A percentile compares a stretch with the other conserved stretches of the same genome.
Conservation (phyloP, 2,329 filamentous ascomycete genomes). For the Hymenoscyphus fraxineus region DNA sequence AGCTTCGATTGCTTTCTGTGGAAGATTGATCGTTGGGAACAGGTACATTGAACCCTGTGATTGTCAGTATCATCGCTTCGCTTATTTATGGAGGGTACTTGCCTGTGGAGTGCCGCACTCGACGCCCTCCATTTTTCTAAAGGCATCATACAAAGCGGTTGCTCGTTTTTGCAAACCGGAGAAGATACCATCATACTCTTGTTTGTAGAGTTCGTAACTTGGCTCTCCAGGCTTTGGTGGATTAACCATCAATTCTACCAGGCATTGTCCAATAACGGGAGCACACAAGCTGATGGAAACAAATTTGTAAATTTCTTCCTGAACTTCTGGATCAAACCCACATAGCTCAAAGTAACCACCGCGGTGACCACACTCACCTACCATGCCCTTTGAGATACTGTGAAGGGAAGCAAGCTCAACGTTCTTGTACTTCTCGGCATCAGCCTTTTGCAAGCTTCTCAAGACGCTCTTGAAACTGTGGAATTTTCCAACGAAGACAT, state of each 20-base stretch:
- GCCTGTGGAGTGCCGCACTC: conserved; percentile 78
- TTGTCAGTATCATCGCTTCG: conserved; percentile 8
- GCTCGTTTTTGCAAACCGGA: conserved; percentile 75
- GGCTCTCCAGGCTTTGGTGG: conserved; percentile 80
- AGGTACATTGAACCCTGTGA: conserved; percentile 91
- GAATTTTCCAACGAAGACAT: conserved; percentile 93
- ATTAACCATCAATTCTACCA: conserved; percentile 98
- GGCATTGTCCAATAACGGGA: conserved; percentile 91
- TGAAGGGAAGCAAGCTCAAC: conserved; percentile 91
- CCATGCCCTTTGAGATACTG: conserved; percentile 96
- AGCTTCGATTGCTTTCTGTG: conserved; percentile 70
- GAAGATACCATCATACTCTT: conserved; percentile 83
- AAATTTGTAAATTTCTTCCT: conserved; percentile 97
- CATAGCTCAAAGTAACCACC: conserved; percentile 97
- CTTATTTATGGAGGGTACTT: conserved; percentile 29
- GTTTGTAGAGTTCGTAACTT: conserved; percentile 75
- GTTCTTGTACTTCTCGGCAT: conserved; percentile 72
- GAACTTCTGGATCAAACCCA: conserved; percentile 80
- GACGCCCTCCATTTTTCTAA: conserved; percentile 93
- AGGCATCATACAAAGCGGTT: conserved; percentile 81
- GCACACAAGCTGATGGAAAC: conserved; percentile 96
- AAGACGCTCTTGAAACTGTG: conserved; percentile 91
- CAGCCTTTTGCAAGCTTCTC: conserved; percentile 71
- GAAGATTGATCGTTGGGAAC: conserved; percentile 87
- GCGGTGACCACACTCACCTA: conserved; percentile 95